These are phyloP conservation scores for Botrytis deweyae DNA, from an alignment of 2,329 filamentous ascomycete species.

Conservation along the genomic window DNA sequence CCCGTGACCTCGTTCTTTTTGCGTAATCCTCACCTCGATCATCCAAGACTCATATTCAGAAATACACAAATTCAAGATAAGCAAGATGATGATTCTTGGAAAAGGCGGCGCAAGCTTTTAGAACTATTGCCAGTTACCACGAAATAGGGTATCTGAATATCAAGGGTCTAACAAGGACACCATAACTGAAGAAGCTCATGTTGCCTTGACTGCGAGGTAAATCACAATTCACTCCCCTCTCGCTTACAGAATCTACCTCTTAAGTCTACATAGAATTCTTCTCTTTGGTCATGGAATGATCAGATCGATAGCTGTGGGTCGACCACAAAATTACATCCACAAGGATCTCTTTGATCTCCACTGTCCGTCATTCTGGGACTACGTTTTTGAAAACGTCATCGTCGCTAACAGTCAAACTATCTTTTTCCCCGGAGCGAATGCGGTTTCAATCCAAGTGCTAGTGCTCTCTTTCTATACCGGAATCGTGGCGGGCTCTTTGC, in stretches of 20 bases:
- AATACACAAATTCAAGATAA: not conserved
- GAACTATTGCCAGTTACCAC: not conserved
- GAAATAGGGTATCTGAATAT: not conserved
- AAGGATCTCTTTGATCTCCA: not conserved
- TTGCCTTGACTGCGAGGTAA: not conserved
- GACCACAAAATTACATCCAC: not conserved
- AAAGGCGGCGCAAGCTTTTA: not conserved
- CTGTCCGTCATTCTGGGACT: not conserved
- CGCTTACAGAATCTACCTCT: not conserved
- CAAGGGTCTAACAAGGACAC: not conserved
- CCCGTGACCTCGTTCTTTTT: not conserved
- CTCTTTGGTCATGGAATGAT: not conserved
- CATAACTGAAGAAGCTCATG: not conserved
- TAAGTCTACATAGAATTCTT: no score
- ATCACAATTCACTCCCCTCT: not conserved
- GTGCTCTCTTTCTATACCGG: no score
- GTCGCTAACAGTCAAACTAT: not conserved
- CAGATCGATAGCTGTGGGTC: not conserved
- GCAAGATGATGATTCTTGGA: not conserved
- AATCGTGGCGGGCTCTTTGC: no score
- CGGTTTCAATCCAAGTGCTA: not conserved
- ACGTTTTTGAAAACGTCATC: not conserved
- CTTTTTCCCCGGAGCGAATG: no score
- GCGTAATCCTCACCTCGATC: no score
- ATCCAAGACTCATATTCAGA: not conserved